These are phyloP conservation scores for Leishmania guyanensis DNA, from an alignment of 208 protist species.

Conservation along the genomic window DNA sequence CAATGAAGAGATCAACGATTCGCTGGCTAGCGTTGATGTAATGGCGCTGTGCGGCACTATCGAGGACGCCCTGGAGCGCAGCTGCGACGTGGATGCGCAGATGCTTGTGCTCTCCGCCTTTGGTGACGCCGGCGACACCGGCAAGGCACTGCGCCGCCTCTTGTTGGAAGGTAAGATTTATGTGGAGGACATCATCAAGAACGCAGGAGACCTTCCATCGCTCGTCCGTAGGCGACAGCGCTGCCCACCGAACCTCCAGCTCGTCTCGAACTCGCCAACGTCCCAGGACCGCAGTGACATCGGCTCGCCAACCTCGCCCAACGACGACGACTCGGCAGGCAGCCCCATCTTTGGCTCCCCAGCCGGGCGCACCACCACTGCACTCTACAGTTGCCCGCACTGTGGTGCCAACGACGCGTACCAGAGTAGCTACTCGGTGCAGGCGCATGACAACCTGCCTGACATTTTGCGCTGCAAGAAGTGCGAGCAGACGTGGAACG, in stretches of 20 bases:
- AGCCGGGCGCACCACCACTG: conserved; percentile 40
- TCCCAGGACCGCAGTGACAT: conserved; percentile 2
- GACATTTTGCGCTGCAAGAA: conserved; percentile 67
- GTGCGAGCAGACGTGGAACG: conserved; percentile 76
- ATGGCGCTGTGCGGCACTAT: conserved; percentile 38
- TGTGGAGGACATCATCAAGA: conserved; percentile 47
- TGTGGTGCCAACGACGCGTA: conserved; percentile 70
- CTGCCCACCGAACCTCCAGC: conserved; percentile 15
- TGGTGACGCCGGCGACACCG: conserved; percentile 30
- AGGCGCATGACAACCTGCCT: conserved; percentile 77
- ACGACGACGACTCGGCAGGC: conserved; percentile 14
- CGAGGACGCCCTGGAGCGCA: conserved; percentile 37
- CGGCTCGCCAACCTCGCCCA: conserved; percentile 29
- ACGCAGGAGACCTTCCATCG: conserved; percentile 35
- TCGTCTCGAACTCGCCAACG: conserved; percentile 7
- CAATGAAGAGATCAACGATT: conserved; percentile 67
- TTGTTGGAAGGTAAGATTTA: conserved; percentile 53
- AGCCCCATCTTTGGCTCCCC: conserved; percentile 42
- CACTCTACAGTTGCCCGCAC: conserved; percentile 67
- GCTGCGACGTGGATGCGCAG: conserved; percentile 40
- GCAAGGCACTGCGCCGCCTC: conserved; percentile 44
- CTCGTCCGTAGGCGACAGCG: conserved; percentile 36
- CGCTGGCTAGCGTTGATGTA: conserved; percentile 31
- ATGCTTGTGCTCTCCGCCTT: conserved; percentile 41
- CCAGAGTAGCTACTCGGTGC: conserved; percentile 66